phyloP scores from a whole-genome alignment of 2,329 filamentous ascomycete species.

The Pseudogymnoascus sp. region DNA sequence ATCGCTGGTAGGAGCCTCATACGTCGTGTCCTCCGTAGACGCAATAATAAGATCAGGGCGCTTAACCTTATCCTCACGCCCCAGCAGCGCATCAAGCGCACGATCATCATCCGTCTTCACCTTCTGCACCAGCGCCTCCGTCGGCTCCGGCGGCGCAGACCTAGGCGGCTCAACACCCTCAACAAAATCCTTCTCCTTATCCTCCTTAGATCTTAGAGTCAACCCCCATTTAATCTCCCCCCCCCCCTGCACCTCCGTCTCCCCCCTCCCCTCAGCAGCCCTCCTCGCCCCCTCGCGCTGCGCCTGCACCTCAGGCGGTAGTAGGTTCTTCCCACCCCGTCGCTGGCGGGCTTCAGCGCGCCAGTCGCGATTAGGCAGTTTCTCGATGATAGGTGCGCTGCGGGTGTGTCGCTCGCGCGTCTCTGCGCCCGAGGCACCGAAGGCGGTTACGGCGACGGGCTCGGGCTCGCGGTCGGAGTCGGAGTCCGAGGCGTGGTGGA shows the following conservation, averaged over 20 bases:
- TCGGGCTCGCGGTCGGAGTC: constrained; percentile 2
- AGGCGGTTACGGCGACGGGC: background rate
- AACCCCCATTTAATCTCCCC: constrained; percentile 16
- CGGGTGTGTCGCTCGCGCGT: background rate
- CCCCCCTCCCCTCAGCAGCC: constrained; percentile 24
- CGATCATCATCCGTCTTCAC: constrained; percentile 48
- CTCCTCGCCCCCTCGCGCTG: constrained; percentile 36
- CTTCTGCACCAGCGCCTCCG: constrained; percentile 20
- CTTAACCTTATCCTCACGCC: constrained; percentile 39
- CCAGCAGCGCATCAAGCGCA: constrained; percentile 59
- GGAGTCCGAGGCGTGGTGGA: constrained; percentile 5
- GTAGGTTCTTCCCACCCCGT: constrained; percentile 42
- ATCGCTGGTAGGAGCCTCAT: constrained; percentile 38
- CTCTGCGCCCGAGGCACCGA: background rate
- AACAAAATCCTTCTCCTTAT: constrained; percentile 14
- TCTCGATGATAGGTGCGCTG: constrained; percentile 46
- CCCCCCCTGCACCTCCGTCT: constrained; percentile 25
- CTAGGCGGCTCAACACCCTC: constrained; percentile 14
- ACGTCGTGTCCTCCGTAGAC: constrained; percentile 20
- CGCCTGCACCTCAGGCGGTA: constrained; percentile 46
- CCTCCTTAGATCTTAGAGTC: constrained; percentile 15
- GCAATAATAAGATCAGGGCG: constrained; percentile 44
- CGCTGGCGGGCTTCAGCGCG: constrained; percentile 43
- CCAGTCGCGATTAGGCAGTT: constrained; percentile 54
- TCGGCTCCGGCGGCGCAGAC: constrained; percentile 11